Percentiles rank a stretch among this genome's conserved stretches.
Conservation (phyloP, 768 basidiomycete species). For the Mycena indigotica region DNA sequence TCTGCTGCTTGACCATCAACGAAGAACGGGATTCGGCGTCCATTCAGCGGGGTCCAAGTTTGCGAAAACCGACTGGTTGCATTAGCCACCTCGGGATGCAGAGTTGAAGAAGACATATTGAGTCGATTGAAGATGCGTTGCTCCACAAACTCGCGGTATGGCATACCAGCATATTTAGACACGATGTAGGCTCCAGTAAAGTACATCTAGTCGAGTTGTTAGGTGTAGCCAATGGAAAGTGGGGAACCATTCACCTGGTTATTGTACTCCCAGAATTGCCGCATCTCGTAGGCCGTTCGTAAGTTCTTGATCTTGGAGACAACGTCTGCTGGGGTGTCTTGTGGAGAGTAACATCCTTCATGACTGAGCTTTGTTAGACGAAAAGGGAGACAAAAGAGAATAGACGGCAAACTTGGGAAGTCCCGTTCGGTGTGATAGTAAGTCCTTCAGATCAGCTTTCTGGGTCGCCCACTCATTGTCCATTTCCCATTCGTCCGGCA, state of each 20-base stretch:
- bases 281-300: slow-evolving; percentile 33
- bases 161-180: slow-evolving; percentile 15
- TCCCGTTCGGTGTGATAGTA: slow-evolving; percentile 41
- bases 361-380: slow-evolving; percentile 26
- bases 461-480: slow-evolving; percentile 43
- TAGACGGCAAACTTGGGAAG: slow-evolving; percentile 29
- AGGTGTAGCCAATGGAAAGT: too few relatives aligned
- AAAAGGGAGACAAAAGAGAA: background rate
- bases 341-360: slow-evolving; percentile 28
- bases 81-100: slow-evolving; percentile 34
- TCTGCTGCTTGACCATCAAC: slow-evolving; percentile 26
- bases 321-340: slow-evolving; percentile 28
- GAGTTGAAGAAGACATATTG: slow-evolving; percentile 44
- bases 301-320: slow-evolving; percentile 30
- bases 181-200: slow-evolving; percentile 36
- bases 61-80: slow-evolving; percentile 29
- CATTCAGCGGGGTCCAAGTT: slow-evolving; percentile 10
- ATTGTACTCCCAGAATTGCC: slow-evolving; percentile 36
- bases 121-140: slow-evolving; percentile 44
- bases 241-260: slow-evolving; percentile 30
- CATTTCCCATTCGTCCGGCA: slow-evolving; percentile 44
- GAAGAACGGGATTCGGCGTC: slow-evolving; percentile 19
- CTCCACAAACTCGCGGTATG: slow-evolving; percentile 42
- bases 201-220: slow-evolving; percentile 37
- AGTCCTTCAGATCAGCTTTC: slow-evolving; percentile 37